phyloP scores from a whole-genome alignment of 1,139 yeast genomes.

The Debaryomycetaceae sp. region DNA sequence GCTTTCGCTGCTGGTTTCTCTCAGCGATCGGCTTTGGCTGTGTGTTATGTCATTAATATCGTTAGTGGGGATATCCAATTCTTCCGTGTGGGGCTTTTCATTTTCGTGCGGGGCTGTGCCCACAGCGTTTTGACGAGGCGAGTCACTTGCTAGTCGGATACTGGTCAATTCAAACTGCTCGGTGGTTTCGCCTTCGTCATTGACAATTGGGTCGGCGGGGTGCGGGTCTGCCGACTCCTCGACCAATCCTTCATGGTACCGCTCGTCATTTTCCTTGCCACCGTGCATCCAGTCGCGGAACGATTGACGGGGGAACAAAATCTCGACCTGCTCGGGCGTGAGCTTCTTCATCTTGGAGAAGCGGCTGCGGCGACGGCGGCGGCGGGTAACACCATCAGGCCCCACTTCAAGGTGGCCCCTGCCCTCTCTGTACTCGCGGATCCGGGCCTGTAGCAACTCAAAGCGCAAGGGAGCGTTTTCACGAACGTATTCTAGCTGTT shows the following conservation, averaged over 20 bases:
- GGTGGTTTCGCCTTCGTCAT: neutral
- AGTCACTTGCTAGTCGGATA: no score
- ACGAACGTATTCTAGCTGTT: slow-evolving; percentile 25
- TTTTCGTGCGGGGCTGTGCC: no score
- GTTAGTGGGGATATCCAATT: neutral
- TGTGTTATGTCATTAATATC: neutral
- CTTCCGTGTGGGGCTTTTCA: no score
- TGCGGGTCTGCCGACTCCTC: slow-evolving; percentile 14
- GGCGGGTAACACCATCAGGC: slow-evolving; percentile 12
- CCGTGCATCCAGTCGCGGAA: slow-evolving; percentile 55
- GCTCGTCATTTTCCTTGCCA: slow-evolving; percentile 33
- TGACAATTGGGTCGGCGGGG: no score
- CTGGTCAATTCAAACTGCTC: neutral
- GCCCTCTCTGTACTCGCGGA: slow-evolving; percentile 2
- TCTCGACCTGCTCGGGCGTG: slow-evolving; percentile 51
- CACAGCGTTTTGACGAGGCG: no score
- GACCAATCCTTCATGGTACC: slow-evolving; percentile 22
- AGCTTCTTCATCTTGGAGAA: slow-evolving; percentile 42
- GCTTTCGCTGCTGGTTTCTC: neutral
- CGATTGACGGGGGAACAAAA: slow-evolving; percentile 52
- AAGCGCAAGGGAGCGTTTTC: slow-evolving; percentile 21
- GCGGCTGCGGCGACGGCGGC: slow-evolving; percentile 28
- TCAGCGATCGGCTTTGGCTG: neutral
- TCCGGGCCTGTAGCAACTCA: slow-evolving; percentile 20
- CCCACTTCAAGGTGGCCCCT: slow-evolving; percentile 1